Base-by-base conservation (phyloP, 495 filamentous ascomycete genomes). In the Cudoniella acicularis region DNA sequence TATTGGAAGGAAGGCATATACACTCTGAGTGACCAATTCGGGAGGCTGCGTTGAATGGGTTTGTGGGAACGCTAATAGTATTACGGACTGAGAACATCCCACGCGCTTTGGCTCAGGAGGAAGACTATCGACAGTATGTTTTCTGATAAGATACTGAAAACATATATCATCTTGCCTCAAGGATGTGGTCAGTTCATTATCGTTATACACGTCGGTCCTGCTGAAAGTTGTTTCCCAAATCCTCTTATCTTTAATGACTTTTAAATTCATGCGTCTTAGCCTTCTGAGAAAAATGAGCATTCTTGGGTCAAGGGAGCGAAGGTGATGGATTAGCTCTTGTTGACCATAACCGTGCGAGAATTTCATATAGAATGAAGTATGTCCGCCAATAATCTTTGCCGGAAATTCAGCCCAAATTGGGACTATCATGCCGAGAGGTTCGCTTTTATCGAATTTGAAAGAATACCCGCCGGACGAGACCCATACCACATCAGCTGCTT, bases 401-500 rank as follows among this genome's bases (percentile, higher is more conserved):
- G 50, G 50, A 18, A 54, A 60, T 1, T 1, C 1, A 3, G 42
- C 49, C 30, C 49, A 47, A 13, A 60, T 47, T 8, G 70, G 70
- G 3, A 60, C 27, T 10, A 70, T 53, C 63, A 71, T 70, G 27
- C 71, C 71, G 18, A 73, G 56, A 3, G 20, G n/a, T 36, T 64
- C 20, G 0, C 41, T 43, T 13, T 36, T 51, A 45, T 70, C 64
- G 52, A 79, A 75, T 23, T 56, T 64, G 69, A 78, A 79, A 13
- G 64, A 69, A 49, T 67, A 77, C 1, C 57, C 18, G 9, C 73
- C 65, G 4, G 73, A 77, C 24, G 69, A 62, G 8, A 78, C 70
- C 17, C 66, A 66, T 0, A 75, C 74, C 17, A 71, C 69, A 41
- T 67, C 60, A 3, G 76, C 73, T 2, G 70, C 70, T 36, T 69